A percentile compares a stretch with the other conserved stretches of the same genome.
Evolutionary conservation across 2,329 filamentous ascomycete species (phyloP).

Genomic region (Aspergillus alliaceus): DNA sequence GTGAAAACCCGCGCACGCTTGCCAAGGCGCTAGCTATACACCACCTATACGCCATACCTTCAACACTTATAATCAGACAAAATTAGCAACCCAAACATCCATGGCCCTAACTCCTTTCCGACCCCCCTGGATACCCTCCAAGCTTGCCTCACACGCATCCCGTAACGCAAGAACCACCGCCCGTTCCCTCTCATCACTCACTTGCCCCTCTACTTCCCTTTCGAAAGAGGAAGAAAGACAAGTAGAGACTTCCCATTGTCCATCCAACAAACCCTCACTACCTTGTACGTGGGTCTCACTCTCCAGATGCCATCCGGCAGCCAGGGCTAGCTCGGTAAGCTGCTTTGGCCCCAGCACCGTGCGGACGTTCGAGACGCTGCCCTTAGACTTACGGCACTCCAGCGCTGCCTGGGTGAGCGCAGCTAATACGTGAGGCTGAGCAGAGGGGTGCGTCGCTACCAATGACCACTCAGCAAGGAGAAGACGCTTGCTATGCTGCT

Average conservation of each 20-base stretch:
- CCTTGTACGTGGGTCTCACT: constrained; percentile 39
- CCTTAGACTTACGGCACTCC: constrained; percentile 28
- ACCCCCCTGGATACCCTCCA: constrained; percentile 10
- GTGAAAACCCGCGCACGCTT: too few relatives aligned
- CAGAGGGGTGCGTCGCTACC: constrained; percentile 37
- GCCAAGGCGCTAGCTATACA: too few relatives aligned
- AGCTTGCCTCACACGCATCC: constrained; percentile 19
- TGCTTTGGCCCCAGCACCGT: constrained; percentile 45
- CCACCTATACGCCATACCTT: too few relatives aligned
- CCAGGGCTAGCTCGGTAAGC: constrained; percentile 28
- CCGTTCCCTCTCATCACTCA: constrained; percentile 14
- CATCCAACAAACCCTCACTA: constrained; percentile 45
- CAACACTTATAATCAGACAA: constrained; percentile 7
- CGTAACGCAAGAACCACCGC: constrained; percentile 12
- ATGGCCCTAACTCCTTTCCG: constrained; percentile 15
- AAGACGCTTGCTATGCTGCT: constrained; percentile 31
- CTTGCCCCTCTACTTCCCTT: constrained; percentile 8
- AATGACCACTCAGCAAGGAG: constrained; percentile 52
- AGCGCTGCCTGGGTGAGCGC: constrained; percentile 47
- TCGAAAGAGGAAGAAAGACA: constrained; percentile 18
- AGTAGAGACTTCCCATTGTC: constrained; percentile 46
- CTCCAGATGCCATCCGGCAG: not conserved
- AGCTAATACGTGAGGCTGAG: constrained; percentile 54
- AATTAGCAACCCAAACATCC: constrained; percentile 21
- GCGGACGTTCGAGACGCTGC: constrained; percentile 49